Conservation (phyloP, 2,329 filamentous ascomycete species). For the Trichophyton mentagrophytes region DNA sequence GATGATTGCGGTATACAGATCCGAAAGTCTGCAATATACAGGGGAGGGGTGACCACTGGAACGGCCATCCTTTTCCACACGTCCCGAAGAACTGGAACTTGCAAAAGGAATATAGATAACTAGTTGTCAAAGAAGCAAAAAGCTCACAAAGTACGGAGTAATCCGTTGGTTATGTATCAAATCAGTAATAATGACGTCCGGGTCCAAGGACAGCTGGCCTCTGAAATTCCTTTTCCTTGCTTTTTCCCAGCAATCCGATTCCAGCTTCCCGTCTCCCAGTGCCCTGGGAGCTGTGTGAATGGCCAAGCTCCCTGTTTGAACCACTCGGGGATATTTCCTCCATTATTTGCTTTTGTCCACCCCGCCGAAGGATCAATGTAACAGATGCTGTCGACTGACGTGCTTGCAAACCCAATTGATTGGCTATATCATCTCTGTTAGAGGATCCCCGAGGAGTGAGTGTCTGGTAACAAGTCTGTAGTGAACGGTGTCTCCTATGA, state of each 20-base stretch:
- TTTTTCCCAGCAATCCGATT: background rate
- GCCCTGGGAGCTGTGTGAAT: background rate
- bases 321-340: background rate
- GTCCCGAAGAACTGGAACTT: background rate
- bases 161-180: too few species aligned
- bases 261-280: background rate
- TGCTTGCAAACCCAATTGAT: background rate
- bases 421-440: background rate
- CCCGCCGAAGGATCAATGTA: background rate
- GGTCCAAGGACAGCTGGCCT: background rate
- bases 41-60: background rate
- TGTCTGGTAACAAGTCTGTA: too few species aligned
- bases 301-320: background rate
- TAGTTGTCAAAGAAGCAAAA: background rate
- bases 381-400: background rate
- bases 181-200: background rate
- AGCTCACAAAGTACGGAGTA: background rate
- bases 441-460: background rate
- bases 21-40: background rate
- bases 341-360: background rate
- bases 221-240: background rate
- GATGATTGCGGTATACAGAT: background rate
- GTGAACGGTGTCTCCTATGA: background rate
- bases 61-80: background rate
- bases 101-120: background rate